phyloP scores from a whole-genome alignment of 2,329 filamentous ascomycete genomes.

The Ampelomyces quisqualis region DNA sequence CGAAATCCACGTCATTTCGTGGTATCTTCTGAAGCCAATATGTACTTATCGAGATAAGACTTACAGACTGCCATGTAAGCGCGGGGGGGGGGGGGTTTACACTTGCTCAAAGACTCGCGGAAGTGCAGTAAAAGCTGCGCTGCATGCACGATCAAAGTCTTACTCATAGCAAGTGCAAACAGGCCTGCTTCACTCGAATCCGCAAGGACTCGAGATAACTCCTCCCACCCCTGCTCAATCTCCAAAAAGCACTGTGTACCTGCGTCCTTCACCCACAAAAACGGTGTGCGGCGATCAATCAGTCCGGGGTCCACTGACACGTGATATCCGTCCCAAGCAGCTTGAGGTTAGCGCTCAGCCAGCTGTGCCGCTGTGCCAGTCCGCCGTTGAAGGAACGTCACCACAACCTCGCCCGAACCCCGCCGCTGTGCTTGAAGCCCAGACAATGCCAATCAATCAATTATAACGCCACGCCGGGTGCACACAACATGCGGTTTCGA shows the following conservation, averaged over 20 bases:
- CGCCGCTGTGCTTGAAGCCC: neutral
- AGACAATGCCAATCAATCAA: slow-evolving; percentile 12
- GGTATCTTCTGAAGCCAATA: too few species aligned
- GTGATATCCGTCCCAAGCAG: neutral
- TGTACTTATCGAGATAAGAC: too few species aligned
- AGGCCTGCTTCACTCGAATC: too few species aligned
- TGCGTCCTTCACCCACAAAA: slow-evolving; percentile 4
- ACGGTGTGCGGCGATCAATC: slow-evolving; percentile 1
- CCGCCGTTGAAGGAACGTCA: slow-evolving; percentile 2
- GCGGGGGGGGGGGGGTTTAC: too few species aligned
- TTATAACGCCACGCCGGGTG: slow-evolving; percentile 11
- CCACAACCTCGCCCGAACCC: neutral
- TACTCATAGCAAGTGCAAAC: too few species aligned
- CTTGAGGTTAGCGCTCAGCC: neutral
- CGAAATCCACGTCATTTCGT: too few species aligned
- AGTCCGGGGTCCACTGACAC: slow-evolving; percentile 2
- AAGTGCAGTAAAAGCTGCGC: too few species aligned
- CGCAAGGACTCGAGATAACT: too few species aligned
- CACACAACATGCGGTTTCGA: slow-evolving; percentile 73
- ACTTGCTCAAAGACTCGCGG: too few species aligned
- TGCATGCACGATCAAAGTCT: too few species aligned
- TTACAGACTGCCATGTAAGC: too few species aligned
- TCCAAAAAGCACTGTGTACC: slow-evolving; percentile 4
- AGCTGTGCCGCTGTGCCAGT: slow-evolving; percentile 1
- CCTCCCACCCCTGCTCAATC: too few species aligned